Percentiles rank a stretch among this genome's conserved stretches.
Conservation (phyloP, 2,329 filamentous ascomycete species). For the Botryotinia narcissicola region DNA sequence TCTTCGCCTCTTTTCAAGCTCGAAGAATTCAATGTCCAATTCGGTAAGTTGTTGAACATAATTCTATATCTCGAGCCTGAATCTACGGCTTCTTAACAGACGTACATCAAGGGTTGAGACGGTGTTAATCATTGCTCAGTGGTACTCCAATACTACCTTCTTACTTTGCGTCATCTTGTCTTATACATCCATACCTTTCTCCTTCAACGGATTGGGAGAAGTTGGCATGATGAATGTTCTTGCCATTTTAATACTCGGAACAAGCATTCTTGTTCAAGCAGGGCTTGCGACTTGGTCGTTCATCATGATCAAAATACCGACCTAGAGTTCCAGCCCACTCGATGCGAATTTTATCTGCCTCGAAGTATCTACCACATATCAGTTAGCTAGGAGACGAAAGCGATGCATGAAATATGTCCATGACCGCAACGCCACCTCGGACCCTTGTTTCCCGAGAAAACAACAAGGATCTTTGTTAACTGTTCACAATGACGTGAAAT, state of each 20-base stretch:
- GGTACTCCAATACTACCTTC: neutral
- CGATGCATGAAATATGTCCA: neutral
- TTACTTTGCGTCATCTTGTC: neutral
- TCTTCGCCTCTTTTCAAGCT: neutral
- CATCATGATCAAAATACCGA: neutral
- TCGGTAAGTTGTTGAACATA: neutral
- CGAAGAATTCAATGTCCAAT: neutral
- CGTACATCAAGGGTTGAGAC: neutral
- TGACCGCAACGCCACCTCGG: fast-evolving
- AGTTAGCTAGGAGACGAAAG: neutral
- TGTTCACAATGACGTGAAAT: neutral
- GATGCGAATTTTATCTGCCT: neutral
- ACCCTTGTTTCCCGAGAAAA: neutral
- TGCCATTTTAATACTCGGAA: neutral
- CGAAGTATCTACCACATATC: neutral
- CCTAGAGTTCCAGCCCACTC: neutral
- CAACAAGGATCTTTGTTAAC: neutral
- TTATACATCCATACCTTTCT: neutral
- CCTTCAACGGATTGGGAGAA: fast-evolving
- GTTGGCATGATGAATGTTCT: fast-evolving
- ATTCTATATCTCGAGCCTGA: neutral
- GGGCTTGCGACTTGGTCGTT: neutral
- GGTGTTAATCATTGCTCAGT: neutral
- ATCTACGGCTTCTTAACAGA: too few species aligned
- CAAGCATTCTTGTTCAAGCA: neutral